These are phyloP conservation scores for Gaertneriomyces semiglobifer DNA, from an alignment of 192 early-diverging fungal genomes.

Conservation along the genomic window DNA sequence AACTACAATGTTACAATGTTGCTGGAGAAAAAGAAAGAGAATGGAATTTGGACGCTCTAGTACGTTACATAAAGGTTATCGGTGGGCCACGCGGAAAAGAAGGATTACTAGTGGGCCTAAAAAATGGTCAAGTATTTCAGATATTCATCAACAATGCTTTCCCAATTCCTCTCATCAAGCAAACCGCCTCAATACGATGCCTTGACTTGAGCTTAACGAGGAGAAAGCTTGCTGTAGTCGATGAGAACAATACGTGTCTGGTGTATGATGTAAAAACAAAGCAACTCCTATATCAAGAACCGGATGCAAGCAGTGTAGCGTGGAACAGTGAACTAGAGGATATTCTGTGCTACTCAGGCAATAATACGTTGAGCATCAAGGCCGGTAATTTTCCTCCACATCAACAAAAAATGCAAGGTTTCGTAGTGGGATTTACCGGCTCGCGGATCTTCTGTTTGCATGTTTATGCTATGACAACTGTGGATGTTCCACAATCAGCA, in stretches of 20 bases:
- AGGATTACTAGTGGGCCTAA: conserved; percentile 53
- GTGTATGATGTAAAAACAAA: conserved; percentile 51
- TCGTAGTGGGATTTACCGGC: conserved; percentile 60
- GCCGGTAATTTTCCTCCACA: conserved; percentile 47
- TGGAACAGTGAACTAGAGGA: conserved; percentile 59
- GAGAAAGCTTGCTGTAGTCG: conserved; percentile 53
- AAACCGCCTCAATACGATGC: conserved; percentile 42
- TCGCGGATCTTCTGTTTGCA: conserved; percentile 52
- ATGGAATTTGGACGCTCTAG: conserved; percentile 53
- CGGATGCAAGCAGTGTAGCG: conserved; percentile 51
- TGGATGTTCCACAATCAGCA: conserved; percentile 51
- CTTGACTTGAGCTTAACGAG: conserved; percentile 49
- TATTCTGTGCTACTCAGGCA: conserved; percentile 53
- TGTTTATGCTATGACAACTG: conserved; percentile 47
- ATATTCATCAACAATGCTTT: conserved; percentile 59
- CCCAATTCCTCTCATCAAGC: conserved; percentile 51
- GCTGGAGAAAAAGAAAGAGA: conserved; percentile 52
- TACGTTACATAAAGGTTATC: conserved; percentile 56
- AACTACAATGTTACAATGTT: conserved; percentile 51
- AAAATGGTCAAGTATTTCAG: conserved; percentile 51
- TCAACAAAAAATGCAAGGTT: conserved; percentile 54
- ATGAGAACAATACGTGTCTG: conserved; percentile 52
- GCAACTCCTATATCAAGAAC: conserved; percentile 58
- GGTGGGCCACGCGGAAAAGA: conserved; percentile 54
- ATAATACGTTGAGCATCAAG: conserved; percentile 49